Percentiles rank a stretch among this genome's conserved stretches.
These are phyloP conservation scores for Psidium guajava DNA, from an alignment of 345 rosid genomes.

Conservation along the genomic window DNA sequence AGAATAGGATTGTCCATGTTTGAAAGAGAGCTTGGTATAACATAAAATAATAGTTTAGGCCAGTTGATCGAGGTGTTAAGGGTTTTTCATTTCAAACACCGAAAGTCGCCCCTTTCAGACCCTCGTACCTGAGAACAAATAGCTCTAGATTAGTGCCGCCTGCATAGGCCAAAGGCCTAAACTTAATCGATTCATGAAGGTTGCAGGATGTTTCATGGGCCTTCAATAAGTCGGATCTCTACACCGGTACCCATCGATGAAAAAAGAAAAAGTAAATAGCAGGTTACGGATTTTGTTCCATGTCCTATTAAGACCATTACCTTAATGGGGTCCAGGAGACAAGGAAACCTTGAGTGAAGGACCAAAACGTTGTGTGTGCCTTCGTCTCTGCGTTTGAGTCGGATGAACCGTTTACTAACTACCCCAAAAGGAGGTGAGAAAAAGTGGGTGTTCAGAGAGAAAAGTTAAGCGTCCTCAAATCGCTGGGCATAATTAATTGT, in stretches of 20 bases:
- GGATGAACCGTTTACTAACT: conserved; percentile 1
- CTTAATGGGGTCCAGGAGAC: neutral
- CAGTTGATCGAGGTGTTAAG: neutral
- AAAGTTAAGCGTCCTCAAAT: neutral
- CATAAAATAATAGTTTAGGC: neutral
- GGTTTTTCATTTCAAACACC: neutral
- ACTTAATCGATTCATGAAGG: neutral
- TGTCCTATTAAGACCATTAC: neutral
- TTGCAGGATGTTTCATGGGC: neutral
- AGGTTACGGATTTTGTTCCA: neutral
- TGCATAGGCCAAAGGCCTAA: neutral
- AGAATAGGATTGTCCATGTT: neutral
- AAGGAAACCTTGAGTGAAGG: neutral
- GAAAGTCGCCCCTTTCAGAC: neutral
- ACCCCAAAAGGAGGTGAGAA: neutral
- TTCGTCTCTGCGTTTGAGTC: neutral
- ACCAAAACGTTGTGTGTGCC: neutral
- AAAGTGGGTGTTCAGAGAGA: neutral
- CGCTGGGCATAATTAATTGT: neutral
- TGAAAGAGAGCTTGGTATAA: neutral
- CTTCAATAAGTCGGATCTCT: neutral
- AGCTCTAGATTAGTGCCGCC: neutral
- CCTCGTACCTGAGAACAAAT: neutral
- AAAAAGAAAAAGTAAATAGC: neutral
- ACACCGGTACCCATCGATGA: neutral